These are phyloP conservation scores for Deinandra increscens DNA, from an alignment of 129 eudicot genomes.

Conservation along the genomic window DNA sequence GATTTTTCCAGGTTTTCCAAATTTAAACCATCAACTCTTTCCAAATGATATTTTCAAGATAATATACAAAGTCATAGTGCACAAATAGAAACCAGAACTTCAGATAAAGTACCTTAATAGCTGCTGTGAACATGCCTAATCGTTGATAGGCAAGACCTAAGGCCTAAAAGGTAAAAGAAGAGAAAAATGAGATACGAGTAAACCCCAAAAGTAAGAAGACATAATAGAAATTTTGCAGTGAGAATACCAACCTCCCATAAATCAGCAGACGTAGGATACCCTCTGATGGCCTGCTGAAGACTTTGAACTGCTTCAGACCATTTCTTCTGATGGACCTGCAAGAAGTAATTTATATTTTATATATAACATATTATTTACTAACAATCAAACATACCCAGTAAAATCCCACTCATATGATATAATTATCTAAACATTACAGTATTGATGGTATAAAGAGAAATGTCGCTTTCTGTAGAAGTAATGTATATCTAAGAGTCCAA, in stretches of 20 bases:
- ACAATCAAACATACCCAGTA: no score
- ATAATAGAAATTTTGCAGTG: slow-evolving; percentile 8
- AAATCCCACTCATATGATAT: background rate
- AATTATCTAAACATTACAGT: background rate
- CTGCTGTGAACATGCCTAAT: slow-evolving; percentile 95
- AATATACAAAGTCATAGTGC: background rate
- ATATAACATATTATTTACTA: background rate
- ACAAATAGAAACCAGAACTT: slow-evolving; percentile 8
- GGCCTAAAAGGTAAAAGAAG: slow-evolving; percentile 47
- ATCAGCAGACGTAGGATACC: slow-evolving; percentile 91
- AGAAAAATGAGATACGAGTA: slow-evolving; percentile 22
- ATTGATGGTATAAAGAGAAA: slow-evolving; percentile 3
- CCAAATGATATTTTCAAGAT: background rate
- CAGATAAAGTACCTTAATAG: slow-evolving; percentile 66
- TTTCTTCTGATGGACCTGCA: slow-evolving; percentile 76
- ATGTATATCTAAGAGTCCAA: background rate
- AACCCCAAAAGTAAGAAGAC: slow-evolving; percentile 11
- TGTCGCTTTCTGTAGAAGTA: background rate
- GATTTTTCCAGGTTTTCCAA: background rate
- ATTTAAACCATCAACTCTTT: slow-evolving; percentile 2
- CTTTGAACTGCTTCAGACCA: slow-evolving; percentile 90
- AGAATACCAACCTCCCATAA: slow-evolving; percentile 80
- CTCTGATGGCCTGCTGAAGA: slow-evolving; percentile 96
- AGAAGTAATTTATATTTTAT: background rate
- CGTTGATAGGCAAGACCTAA: slow-evolving; percentile 94